These are phyloP conservation scores for Lignosus rhinocerotis DNA, from an alignment of 1,284 basidiomycete genomes.

Conservation along the genomic window DNA sequence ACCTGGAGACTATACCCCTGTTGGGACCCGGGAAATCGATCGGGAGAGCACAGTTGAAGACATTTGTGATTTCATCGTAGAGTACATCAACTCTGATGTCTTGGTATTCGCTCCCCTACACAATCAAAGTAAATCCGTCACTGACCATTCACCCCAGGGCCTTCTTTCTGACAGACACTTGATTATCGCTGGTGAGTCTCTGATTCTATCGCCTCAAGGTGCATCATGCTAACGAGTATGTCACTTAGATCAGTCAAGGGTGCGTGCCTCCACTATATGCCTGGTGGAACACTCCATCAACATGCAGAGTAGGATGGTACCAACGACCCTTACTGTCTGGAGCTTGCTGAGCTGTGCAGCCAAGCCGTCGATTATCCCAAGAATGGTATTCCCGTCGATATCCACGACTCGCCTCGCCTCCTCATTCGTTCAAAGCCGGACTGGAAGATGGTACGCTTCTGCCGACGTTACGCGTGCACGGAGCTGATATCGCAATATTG, in stretches of 20 bases:
- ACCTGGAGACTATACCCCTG: slow-evolving; percentile 56
- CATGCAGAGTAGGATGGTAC: slow-evolving; percentile 54
- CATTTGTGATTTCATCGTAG: slow-evolving; percentile 79
- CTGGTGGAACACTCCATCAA: not conserved
- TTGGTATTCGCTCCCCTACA: slow-evolving; percentile 42
- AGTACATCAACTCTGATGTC: slow-evolving; percentile 81
- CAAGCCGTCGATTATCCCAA: slow-evolving; percentile 76
- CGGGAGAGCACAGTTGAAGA: slow-evolving; percentile 68
- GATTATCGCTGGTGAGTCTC: slow-evolving; percentile 62
- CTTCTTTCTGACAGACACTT: slow-evolving; percentile 70
- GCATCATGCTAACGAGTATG: not conserved
- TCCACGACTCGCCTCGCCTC: slow-evolving; percentile 43
- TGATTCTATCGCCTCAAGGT: not conserved
- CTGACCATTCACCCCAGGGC: slow-evolving; percentile 43
- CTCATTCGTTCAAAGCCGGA: slow-evolving; percentile 72
- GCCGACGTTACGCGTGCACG: no score
- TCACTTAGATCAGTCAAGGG: slow-evolving; percentile 63
- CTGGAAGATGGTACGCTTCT: slow-evolving; percentile 49
- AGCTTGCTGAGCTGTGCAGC: slow-evolving; percentile 65
- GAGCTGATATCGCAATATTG: not conserved
- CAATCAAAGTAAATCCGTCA: not conserved
- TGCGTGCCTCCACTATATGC: slow-evolving; percentile 24
- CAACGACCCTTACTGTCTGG: slow-evolving; percentile 60
- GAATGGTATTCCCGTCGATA: slow-evolving; percentile 66
- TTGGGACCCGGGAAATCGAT: slow-evolving; percentile 38